Conservation (phyloP, 371 early-diverging fungal genomes). For the Lichtheimia ornata region DNA sequence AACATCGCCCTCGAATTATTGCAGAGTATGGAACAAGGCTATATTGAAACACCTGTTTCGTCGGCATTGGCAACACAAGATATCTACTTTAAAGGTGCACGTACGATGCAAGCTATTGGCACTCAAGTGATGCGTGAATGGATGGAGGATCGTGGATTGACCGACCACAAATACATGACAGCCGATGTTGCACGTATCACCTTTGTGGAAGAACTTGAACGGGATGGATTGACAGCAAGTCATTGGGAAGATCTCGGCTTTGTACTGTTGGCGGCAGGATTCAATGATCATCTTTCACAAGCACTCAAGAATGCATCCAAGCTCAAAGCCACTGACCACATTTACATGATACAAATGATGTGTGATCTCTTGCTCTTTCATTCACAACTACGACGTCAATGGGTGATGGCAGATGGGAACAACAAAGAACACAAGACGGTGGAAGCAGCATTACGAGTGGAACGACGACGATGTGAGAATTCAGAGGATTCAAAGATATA, state of each 20-base stretch:
- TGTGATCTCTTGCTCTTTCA: slow-evolving; percentile 11
- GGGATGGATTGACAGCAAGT: slow-evolving; percentile 28
- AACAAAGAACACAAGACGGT: slow-evolving; percentile 20
- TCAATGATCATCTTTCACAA: neutral
- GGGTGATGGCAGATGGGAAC: neutral
- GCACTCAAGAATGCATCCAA: neutral
- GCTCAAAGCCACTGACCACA: slow-evolving; percentile 3
- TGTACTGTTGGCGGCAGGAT: slow-evolving; percentile 18
- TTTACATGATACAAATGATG: slow-evolving; percentile 15
- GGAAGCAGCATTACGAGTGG: slow-evolving; percentile 25
- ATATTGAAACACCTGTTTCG: neutral
- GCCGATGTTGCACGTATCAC: slow-evolving; percentile 17
- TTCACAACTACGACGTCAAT: slow-evolving; percentile 1
- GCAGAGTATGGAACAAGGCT: slow-evolving; percentile 6
- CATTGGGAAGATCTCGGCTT: slow-evolving; percentile 37
- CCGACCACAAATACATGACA: neutral
- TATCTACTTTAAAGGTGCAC: neutral
- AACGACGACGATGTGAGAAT: slow-evolving; percentile 4
- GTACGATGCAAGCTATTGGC: slow-evolving; percentile 5
- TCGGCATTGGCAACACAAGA: neutral
- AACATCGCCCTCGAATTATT: neutral
- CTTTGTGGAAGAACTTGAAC: slow-evolving; percentile 12
- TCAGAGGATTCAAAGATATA: slow-evolving; percentile 14
- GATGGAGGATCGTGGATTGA: slow-evolving; percentile 9
- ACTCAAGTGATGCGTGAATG: neutral